A percentile compares a stretch with the other conserved stretches of the same genome.
Conservation (phyloP, 169 alveolate species). For the Neospora caninum region DNA sequence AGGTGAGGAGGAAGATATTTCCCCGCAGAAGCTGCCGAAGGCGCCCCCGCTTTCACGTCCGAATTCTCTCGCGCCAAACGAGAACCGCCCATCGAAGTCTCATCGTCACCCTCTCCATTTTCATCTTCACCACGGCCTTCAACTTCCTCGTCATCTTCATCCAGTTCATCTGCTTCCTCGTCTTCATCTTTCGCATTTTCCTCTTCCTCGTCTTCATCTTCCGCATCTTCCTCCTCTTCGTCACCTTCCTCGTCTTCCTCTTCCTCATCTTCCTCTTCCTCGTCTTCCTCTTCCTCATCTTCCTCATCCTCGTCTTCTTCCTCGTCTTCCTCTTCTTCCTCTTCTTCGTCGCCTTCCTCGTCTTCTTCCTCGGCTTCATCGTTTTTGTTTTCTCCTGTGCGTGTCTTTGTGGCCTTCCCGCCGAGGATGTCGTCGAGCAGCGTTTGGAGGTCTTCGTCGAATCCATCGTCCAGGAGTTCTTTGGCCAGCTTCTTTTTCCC, state of each 20-base stretch:
- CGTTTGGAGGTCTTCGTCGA: slow-evolving; percentile 57
- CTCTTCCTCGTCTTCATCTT: not conserved
- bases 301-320: not conserved
- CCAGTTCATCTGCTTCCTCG: not conserved
- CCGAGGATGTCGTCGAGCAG: slow-evolving; percentile 51
- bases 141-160: not conserved
- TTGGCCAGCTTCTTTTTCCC: slow-evolving; percentile 45
- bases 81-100: not conserved
- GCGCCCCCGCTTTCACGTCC: not conserved
- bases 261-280: slow-evolving; percentile 22
- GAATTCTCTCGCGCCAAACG: not conserved
- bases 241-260: not conserved
- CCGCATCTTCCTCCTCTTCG: not conserved
- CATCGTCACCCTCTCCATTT: not conserved
- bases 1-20: slow-evolving; percentile 26
- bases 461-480: slow-evolving; percentile 63
- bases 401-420: not conserved
- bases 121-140: not conserved
- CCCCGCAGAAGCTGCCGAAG: not conserved
- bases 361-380: not conserved
- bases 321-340: not conserved
- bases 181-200: not conserved
- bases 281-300: not conserved
- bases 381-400: not conserved
- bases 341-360: not conserved